Evolutionary conservation across 2,329 filamentous ascomycete species (phyloP).

Genomic region (Aspergillus sp.): DNA sequence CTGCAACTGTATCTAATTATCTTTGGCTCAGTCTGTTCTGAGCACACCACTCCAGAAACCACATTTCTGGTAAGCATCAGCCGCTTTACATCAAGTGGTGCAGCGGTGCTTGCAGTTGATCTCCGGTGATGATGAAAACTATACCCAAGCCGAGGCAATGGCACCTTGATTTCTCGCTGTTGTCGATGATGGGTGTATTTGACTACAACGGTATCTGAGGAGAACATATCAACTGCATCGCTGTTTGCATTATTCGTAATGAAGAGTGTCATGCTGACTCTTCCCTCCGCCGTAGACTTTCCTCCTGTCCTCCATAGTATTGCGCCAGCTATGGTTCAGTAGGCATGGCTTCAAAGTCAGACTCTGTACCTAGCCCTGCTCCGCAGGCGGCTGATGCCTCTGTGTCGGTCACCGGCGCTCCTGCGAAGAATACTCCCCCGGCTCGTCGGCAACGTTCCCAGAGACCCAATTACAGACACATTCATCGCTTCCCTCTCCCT

Average conservation of each 20-base stretch:
- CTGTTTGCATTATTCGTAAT: slow-evolving; percentile 14
- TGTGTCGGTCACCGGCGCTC: slow-evolving; percentile 10
- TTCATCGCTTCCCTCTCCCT: slow-evolving; percentile 79
- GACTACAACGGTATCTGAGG: slow-evolving; percentile 99
- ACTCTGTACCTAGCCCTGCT: slow-evolving; percentile 16
- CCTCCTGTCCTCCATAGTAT: background rate
- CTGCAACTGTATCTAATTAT: slow-evolving; percentile 12
- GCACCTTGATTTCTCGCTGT: slow-evolving; percentile 52
- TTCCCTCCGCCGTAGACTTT: slow-evolving; percentile 19
- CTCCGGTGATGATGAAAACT: slow-evolving; percentile 46
- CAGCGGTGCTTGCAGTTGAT: slow-evolving; percentile 14
- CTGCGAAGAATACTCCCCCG: slow-evolving; percentile 16
- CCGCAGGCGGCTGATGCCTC: slow-evolving; percentile 9
- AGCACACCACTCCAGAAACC: slow-evolving; percentile 11
- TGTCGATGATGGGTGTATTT: slow-evolving; percentile 54
- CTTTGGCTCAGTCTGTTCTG: slow-evolving; percentile 3
- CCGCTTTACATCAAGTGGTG: slow-evolving; percentile 7
- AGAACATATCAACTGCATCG: slow-evolving; percentile 30
- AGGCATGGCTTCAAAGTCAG: slow-evolving; percentile 25
- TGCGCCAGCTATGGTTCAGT: slow-evolving; percentile 21
- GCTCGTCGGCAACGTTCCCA: slow-evolving; percentile 27
- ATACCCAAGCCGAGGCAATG: slow-evolving; percentile 44
- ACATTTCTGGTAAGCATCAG: slow-evolving; percentile 24
- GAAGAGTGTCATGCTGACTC: slow-evolving; percentile 23
- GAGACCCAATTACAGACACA: slow-evolving; percentile 63